phyloP scores from a whole-genome alignment of 805 yeast species.

The Lachancea thermotolerans region DNA sequence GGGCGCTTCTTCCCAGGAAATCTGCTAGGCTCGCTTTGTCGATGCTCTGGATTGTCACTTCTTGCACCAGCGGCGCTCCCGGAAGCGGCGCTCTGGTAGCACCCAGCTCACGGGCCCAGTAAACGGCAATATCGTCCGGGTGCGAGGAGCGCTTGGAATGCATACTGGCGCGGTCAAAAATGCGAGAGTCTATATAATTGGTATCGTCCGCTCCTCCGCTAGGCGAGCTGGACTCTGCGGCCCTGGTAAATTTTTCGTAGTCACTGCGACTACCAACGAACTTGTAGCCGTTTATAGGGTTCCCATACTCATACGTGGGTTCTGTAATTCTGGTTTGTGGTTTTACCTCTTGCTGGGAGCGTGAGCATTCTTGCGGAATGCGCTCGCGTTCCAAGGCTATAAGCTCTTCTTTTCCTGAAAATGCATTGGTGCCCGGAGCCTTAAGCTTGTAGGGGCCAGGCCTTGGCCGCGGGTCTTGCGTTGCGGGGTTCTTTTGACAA shows the following conservation, averaged over 20 bases:
- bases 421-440: too few relatives aligned
- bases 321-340: neutral
- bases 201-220: neutral
- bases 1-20: conserved; percentile 2
- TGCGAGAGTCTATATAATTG: neutral
- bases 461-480: too few relatives aligned
- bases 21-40: neutral
- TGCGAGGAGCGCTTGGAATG: neutral
- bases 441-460: too few relatives aligned
- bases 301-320: conserved; percentile 7
- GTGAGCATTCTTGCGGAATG: neutral
- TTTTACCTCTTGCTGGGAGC: neutral
- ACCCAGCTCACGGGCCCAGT: neutral
- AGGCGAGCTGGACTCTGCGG: neutral
- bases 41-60: neutral
- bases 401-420: too few relatives aligned
- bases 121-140: neutral
- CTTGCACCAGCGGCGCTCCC: conserved; percentile 1
- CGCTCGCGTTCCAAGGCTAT: neutral
- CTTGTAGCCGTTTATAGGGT: conserved; percentile 4
- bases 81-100: neutral
- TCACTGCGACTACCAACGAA: conserved; percentile 5
- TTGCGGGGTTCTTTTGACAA: too few relatives aligned
- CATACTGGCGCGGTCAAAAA: neutral
- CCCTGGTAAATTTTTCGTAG: neutral